These are phyloP conservation scores for Roridomyces roridus DNA, from an alignment of 768 basidiomycete genomes.

Conservation along the genomic window DNA sequence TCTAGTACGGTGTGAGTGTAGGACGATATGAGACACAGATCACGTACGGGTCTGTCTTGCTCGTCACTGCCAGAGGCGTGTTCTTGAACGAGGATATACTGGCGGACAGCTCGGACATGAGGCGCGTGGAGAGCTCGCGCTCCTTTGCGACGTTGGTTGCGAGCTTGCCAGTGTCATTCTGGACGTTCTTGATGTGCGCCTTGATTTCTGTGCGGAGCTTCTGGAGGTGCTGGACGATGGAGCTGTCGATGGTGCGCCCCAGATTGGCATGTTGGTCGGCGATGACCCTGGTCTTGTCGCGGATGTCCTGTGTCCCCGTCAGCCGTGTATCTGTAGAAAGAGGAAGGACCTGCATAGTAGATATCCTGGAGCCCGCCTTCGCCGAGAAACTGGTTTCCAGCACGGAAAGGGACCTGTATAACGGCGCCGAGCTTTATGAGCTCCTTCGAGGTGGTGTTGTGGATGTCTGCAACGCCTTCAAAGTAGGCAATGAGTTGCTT, in stretches of 20 bases:
- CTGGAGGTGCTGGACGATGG: constrained; percentile 96
- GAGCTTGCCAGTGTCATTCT: constrained; percentile 91
- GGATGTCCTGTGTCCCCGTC: constrained; percentile 68
- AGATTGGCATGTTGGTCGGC: constrained; percentile 97
- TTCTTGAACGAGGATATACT: constrained; percentile 94
- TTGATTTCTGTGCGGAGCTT: constrained; percentile 96
- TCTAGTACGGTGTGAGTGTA: constrained; percentile 35
- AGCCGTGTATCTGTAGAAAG: too few relatives aligned
- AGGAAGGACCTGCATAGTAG: too few relatives aligned
- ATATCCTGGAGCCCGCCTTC: constrained; percentile 87
- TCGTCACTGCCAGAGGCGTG: constrained; percentile 84
- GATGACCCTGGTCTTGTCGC: constrained; percentile 91
- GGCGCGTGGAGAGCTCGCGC: constrained; percentile 83
- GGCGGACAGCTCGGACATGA: constrained; percentile 87
- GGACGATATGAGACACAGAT: constrained; percentile 20
- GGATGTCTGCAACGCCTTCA: constrained; percentile 81
- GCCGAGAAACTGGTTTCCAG: constrained; percentile 98
- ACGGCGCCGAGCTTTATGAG: constrained; percentile 92
- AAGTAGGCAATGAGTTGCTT: constrained; percentile 96
- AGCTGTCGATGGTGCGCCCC: constrained; percentile 94
- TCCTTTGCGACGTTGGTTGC: constrained; percentile 93
- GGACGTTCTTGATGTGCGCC: constrained; percentile 96
- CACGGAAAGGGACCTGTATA: constrained; percentile 95
- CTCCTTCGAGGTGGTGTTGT: constrained; percentile 93
- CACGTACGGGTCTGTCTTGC: constrained; percentile 84